Base-by-base conservation (phyloP, 371 early-diverging fungal species). In the Synchytrium microbalum region DNA sequence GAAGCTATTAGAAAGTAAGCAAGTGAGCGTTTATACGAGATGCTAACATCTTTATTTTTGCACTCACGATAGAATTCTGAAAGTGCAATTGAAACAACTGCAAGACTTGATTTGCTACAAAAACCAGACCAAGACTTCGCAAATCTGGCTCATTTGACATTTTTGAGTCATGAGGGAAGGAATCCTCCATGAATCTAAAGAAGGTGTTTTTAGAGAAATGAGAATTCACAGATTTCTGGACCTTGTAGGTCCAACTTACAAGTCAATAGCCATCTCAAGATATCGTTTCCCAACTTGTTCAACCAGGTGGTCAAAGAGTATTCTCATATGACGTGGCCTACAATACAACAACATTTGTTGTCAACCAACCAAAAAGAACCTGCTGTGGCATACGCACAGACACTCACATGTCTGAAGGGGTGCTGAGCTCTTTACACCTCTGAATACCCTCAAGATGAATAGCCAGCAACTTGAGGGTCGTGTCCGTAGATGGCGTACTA, bases 61-160 rank as follows among this genome's bases (percentile, higher is more conserved):
- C 30, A 33, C 82, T 76, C 83, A 92, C 93, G 61, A 95, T 80
- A 1, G 83, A 79, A 10, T 84, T 79, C 66, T 93, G 92, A 77
- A 94, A 96, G 72, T 95, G 95, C 33, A 86, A 78, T 72, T 97
- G 96, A 59, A 92, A 74, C 53, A 95, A 72, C 52, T 92, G 92
- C 24, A 91, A 79, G 1, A 88, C 84, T 28, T 87, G 69, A 64
- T 87, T 88, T 19, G 89, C 79, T 0, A 84, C 74, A 53, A 85
- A 81, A 26, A 94, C 82, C 1, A 85, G 81, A 14, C 79, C 75
- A 53, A 97, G 81, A 24, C 84, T 76, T 19, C 78, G 73, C 30
- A 92, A 72, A 64, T 90, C 89, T 0, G 92, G 92, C 66, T 91
- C 92, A 14, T 75, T 73, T 55, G 81, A 79, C 10, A 70, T 69